phyloP scores from a whole-genome alignment of 2,329 filamentous ascomycete genomes.

The Xylaria sp. region DNA sequence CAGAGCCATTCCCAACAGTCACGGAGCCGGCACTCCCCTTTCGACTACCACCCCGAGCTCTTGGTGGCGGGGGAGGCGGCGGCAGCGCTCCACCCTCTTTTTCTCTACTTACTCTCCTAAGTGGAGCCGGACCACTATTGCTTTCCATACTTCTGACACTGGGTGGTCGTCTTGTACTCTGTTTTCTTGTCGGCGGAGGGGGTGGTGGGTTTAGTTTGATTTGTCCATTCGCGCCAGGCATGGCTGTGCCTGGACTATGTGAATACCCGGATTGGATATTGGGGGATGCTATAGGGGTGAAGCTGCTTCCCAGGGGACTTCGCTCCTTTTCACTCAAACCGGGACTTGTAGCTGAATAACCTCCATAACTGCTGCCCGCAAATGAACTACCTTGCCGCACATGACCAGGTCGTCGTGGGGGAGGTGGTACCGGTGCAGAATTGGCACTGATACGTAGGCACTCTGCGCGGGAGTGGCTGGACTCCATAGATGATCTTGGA shows the following conservation, averaged over 20 bases:
- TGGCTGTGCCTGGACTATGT: slow-evolving; percentile 33
- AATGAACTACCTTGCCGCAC: slow-evolving; percentile 45
- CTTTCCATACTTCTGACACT: slow-evolving; percentile 56
- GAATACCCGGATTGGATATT: slow-evolving; percentile 25
- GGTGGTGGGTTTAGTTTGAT: slow-evolving; percentile 54
- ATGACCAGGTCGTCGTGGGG: slow-evolving; percentile 61
- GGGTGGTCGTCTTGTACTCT: slow-evolving; percentile 56
- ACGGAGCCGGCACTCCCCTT: slow-evolving; percentile 48
- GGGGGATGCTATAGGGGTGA: slow-evolving; percentile 23
- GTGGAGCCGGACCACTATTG: slow-evolving; percentile 40
- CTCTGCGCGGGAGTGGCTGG: slow-evolving; percentile 57
- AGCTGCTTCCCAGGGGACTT: slow-evolving; percentile 30
- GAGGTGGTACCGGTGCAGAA: slow-evolving; percentile 63
- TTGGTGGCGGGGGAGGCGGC: slow-evolving; percentile 61
- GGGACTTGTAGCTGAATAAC: slow-evolving; percentile 36
- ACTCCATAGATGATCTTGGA: slow-evolving; percentile 62
- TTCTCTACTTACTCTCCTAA: slow-evolving; percentile 48
- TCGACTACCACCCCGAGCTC: slow-evolving; percentile 59
- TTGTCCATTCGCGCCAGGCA: slow-evolving; percentile 40
- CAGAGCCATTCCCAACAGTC: slow-evolving; percentile 34
- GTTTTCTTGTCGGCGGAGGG: slow-evolving; percentile 57
- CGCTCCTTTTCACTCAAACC: slow-evolving; percentile 38
- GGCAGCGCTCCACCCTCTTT: slow-evolving; percentile 48
- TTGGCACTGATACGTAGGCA: slow-evolving; percentile 55
- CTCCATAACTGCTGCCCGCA: slow-evolving; percentile 47